Evolutionary conservation across 108 stramenopile genomes (phyloP).

Genomic region (Skeletonema tropicum): DNA sequence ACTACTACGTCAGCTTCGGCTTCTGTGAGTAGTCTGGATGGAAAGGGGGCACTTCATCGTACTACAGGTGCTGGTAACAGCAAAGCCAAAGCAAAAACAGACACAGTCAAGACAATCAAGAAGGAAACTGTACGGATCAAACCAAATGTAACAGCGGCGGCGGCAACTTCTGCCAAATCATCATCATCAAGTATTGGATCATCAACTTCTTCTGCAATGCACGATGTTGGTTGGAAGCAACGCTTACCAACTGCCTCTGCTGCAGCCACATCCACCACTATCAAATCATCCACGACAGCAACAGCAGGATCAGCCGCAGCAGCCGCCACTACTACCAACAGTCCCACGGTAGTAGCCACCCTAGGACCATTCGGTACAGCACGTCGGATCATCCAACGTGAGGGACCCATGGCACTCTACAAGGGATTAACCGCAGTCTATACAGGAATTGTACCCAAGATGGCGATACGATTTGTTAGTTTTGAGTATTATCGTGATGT

Average conservation of each 20-base stretch:
- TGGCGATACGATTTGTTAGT: conserved; percentile 96
- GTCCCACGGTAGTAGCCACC: conserved; percentile 50
- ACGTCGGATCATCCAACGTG: conserved; percentile 84
- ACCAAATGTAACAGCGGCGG: conserved; percentile 2
- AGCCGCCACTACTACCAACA: conserved; percentile 16
- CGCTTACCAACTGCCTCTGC: conserved; percentile 22
- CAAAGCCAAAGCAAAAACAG: neutral
- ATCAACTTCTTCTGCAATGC: conserved; percentile 3
- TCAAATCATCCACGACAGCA: conserved; percentile 2
- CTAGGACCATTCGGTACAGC: conserved; percentile 84
- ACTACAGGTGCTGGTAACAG: neutral
- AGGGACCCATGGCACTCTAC: conserved; percentile 96
- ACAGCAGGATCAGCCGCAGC: conserved; percentile 20
- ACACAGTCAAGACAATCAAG: neutral
- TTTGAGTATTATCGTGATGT: conserved; percentile 84
- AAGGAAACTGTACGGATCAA: conserved; percentile 19
- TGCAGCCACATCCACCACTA: conserved; percentile 5
- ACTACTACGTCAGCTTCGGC: neutral
- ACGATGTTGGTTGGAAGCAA: conserved; percentile 47
- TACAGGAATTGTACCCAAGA: conserved; percentile 96
- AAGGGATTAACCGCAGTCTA: conserved; percentile 97
- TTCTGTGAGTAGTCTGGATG: neutral
- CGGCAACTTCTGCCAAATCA: neutral
- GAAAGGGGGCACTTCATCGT: conserved; percentile 3
- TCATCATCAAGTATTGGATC: neutral